phyloP scores from a whole-genome alignment of 768 basidiomycete genomes.

The Sporobolomyces pararoseus region DNA sequence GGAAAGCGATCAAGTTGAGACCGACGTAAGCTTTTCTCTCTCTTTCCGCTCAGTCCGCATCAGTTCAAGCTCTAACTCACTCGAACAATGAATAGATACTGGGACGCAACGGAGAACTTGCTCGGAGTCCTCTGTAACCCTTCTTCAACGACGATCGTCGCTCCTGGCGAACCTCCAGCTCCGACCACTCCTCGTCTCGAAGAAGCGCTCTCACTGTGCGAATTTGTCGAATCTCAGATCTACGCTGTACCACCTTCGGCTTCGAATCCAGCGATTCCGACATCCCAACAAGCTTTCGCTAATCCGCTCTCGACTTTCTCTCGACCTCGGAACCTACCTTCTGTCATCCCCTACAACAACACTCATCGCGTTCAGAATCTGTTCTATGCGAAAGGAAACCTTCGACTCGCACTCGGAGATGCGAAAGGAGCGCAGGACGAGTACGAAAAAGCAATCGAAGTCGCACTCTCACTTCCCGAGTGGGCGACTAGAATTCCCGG shows the following conservation, averaged over 20 bases:
- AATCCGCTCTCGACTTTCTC: constrained; percentile 7
- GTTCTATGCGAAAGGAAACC: constrained; percentile 48
- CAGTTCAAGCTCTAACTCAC: background rate
- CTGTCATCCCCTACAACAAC: constrained; percentile 48
- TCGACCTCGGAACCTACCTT: constrained; percentile 32
- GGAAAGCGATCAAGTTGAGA: constrained; percentile 50
- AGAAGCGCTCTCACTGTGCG: constrained; percentile 50
- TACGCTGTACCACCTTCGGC: constrained; percentile 21
- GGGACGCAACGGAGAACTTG: constrained; percentile 49
- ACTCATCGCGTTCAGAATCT: constrained; percentile 55
- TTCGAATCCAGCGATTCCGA: background rate
- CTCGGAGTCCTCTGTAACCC: constrained; percentile 48
- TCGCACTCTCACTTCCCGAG: constrained; percentile 48
- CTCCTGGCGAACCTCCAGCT: background rate
- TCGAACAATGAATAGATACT: constrained; percentile 41
- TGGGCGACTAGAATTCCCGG: constrained; percentile 18
- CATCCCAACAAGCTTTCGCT: constrained; percentile 12
- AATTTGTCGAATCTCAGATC: constrained; percentile 48
- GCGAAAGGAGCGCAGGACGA: constrained; percentile 47
- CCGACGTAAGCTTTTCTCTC: constrained; percentile 24
- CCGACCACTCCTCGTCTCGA: constrained; percentile 42
- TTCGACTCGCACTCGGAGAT: constrained; percentile 46
- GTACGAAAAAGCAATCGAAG: constrained; percentile 54
- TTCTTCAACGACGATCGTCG: background rate
- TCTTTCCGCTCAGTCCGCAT: background rate